Conservation (phyloP, 768 basidiomycete genomes). For the Asterophora parasitica region DNA sequence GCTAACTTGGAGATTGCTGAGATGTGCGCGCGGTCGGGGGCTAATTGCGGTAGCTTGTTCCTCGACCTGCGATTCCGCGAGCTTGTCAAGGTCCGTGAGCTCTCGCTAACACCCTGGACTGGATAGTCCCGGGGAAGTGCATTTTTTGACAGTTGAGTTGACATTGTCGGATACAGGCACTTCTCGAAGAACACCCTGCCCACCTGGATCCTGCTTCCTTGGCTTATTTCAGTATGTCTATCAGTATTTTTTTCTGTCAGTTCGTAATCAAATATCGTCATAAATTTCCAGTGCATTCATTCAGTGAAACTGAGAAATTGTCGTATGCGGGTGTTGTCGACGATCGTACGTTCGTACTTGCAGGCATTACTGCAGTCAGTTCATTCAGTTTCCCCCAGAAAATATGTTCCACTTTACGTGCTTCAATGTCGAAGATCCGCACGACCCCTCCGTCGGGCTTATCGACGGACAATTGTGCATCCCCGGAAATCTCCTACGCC, state of each 20-base stretch:
- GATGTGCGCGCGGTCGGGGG: conserved; percentile 82
- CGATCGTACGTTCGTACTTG: conserved; percentile 50
- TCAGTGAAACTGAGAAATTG: conserved; percentile 85
- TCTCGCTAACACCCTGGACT: too few species aligned
- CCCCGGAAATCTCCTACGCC: conserved; percentile 71
- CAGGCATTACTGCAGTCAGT: not conserved
- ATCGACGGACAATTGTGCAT: conserved; percentile 81
- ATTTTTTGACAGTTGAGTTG: not conserved
- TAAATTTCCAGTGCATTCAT: conserved; percentile 59
- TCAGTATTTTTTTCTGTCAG: not conserved
- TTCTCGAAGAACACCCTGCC: conserved; percentile 78
- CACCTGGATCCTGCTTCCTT: conserved; percentile 79
- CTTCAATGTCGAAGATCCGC: conserved; percentile 81
- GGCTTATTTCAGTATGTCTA: conserved; percentile 67
- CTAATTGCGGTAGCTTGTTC: conserved; percentile 84
- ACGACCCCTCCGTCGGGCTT: conserved; percentile 76
- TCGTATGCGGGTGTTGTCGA: conserved; percentile 67
- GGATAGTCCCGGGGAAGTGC: not conserved
- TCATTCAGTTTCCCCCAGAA: conserved; percentile 35
- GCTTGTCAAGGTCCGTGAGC: conserved; percentile 68
- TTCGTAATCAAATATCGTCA: conserved; percentile 4
- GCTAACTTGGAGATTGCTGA: conserved; percentile 87
- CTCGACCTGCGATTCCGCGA: conserved; percentile 84
- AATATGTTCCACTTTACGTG: conserved; percentile 87
- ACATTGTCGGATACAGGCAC: conserved; percentile 23